Conservation (phyloP, 306 rosid genomes). For the Quercus parvula region DNA sequence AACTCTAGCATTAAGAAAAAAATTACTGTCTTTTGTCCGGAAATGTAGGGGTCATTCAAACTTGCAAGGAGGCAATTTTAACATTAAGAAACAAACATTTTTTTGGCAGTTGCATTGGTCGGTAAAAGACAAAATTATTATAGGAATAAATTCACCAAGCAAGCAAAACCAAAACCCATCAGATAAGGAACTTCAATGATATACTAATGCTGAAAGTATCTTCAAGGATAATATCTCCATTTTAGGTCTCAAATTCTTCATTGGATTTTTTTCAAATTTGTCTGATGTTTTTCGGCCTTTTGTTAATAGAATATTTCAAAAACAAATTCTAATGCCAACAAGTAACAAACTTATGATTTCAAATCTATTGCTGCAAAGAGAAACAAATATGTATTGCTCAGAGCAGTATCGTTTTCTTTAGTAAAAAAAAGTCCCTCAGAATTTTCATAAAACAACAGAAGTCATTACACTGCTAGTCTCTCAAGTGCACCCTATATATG, state of each 20-base stretch:
- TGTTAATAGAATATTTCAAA: background rate
- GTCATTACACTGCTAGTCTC: too few species aligned
- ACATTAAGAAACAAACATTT: background rate
- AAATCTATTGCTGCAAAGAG: background rate
- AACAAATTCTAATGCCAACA: background rate
- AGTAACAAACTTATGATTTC: background rate
- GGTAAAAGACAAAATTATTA: background rate
- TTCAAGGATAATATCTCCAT: background rate
- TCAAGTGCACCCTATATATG: too few species aligned
- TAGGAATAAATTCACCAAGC: background rate
- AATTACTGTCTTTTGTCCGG: too few species aligned
- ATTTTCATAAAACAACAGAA: too few species aligned
- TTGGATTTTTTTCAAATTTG: background rate
- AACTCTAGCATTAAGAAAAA: background rate
- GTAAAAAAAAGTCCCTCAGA: too few species aligned
- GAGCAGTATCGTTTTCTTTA: too few species aligned
- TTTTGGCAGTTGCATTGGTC: background rate
- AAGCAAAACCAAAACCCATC: background rate
- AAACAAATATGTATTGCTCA: background rate
- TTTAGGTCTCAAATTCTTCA: background rate
- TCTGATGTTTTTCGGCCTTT: background rate
- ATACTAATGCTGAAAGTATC: background rate
- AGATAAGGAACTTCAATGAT: too few species aligned
- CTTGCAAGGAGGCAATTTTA: background rate
- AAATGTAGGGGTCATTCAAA: background rate